phyloP scores from a whole-genome alignment of 208 protist genomes.

The Leishmania major region DNA sequence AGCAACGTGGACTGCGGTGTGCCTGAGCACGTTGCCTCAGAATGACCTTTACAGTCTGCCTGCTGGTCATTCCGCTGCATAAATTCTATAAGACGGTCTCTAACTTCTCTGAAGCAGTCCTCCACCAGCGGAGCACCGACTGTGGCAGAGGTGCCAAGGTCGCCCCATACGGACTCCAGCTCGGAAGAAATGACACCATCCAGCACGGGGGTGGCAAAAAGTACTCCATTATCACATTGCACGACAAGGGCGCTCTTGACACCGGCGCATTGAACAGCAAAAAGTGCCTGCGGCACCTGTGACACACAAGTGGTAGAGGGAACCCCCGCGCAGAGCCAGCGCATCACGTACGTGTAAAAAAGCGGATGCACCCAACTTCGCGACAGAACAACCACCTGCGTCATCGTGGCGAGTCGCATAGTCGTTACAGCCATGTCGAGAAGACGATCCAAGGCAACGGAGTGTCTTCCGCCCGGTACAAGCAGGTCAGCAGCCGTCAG shows the following conservation, averaged over 20 bases:
- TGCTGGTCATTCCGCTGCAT: neutral
- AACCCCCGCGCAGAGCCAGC: slow-evolving; percentile 9
- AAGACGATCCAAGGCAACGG: neutral
- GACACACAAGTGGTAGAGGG: neutral
- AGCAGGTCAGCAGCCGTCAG: neutral
- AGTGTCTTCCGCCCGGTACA: neutral
- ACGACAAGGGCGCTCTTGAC: slow-evolving; percentile 16
- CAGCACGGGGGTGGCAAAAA: slow-evolving; percentile 10
- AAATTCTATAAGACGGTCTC: neutral
- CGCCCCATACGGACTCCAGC: slow-evolving; percentile 3
- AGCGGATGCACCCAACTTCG: neutral
- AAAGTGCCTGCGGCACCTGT: slow-evolving; percentile 1
- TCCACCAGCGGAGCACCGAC: neutral
- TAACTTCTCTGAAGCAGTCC: neutral
- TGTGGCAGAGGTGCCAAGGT: neutral
- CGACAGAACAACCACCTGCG: neutral
- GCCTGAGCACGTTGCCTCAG: neutral
- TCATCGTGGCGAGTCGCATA: neutral
- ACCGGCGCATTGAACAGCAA: neutral
- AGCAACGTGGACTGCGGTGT: no score
- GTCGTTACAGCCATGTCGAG: neutral
- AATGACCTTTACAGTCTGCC: neutral
- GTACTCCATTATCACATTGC: slow-evolving; percentile 4
- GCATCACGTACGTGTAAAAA: slow-evolving; percentile 17
- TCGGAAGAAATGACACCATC: slow-evolving; percentile 12